Base-by-base conservation (phyloP, 2,329 filamentous ascomycete species). In the Paecilomyces sp. region DNA sequence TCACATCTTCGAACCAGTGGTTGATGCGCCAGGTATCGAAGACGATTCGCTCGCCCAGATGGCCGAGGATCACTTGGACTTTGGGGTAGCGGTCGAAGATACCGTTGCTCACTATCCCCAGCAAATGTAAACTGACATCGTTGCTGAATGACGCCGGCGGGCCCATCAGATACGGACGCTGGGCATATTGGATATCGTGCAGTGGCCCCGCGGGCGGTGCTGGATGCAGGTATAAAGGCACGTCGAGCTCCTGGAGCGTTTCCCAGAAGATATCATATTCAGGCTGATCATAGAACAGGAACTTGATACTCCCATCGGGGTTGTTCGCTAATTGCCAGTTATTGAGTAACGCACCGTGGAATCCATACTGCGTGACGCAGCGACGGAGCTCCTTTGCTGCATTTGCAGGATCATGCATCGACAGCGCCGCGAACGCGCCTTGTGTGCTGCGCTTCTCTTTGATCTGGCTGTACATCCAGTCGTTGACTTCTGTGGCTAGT, bases 221-320 rank as follows among this genome's bases (percentile, higher is more conserved):
- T 33, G 67, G 67, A 47, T 69, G 67, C 3, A 69, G 58, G 52
- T 69, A 69, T 36, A 69, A 65, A 8, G 67, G 67, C 2, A 67
- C 67, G 30, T 68, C 64, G 3, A 69, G 63, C 33, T 62, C 66
- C 1, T 61, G 64, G 12, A 62, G 62, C 1, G 62, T 64, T 22
- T 53, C 53, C 67, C 67, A 70, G 57, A 70, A 70, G 31, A 77
- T 69, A 74, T 80, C 61, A 56, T 59, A 87, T 62, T 82, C 79
- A 0, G 80, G 77, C 1, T 76, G 71, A 64, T 86, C 85, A 70
- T 86, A 87, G 69, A 85, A 86, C 64, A 85, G 70, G 75, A 83
- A 81, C 28, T 78, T 78, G 56, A 84, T 81, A 18, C 82, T 83
- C 58, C 83, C 80, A 0, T 71, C 47, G 4, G 82, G 83, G 15